Evolutionary conservation across 2,329 filamentous ascomycete genomes (phyloP), one percentile per base, ranked within the genome.

Genomic region (Dactylellina haptotyla): DNA sequence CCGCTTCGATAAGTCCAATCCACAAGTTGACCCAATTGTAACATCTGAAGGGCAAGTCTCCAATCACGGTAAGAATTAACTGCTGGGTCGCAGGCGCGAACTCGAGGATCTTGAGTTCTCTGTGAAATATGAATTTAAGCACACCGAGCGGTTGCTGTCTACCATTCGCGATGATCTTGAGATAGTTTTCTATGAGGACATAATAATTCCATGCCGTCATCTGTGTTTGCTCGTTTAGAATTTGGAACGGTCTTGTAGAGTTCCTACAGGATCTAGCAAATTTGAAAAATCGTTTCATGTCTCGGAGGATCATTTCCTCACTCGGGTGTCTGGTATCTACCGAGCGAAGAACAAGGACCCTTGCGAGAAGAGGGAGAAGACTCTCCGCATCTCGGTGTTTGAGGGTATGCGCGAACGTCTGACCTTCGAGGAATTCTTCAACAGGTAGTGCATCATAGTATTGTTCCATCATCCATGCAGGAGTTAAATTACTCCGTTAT

Each of bases 41-140:
- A 12, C 65, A 54, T n/a, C 16, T 30, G 20, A 59, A 72, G 5
- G 67, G 67, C 10, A 72, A 25, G 18, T 72, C 67, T 0, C 26
- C 59, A 3, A 72, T 4, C 0, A 65, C 14, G 2, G 32, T 56
- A 12, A 59, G 6, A 5, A 65, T 30, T 10, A 65, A n/a, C 12
- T 65, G 25, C 8, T 37, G 16, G 3, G 59, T 61, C 1, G 39
- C 39, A 6, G 5, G 5, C 0, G 39, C 28, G 10, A 26, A 8
- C n/a, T 72, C 41, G 0, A 37, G 20, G 4, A 72, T 9, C 3
- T 18, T 41, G 2, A 72, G 43, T 37, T 72, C 59, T 3, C 25
- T 23, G 10, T 61, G 37, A 28, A 65, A 72, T 18, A 72, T 56
- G 23, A 58, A 65, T 14, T 46, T 37, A 0, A 72, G 23, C 0